These are phyloP conservation scores for Euphorbia celastroides DNA, from an alignment of 441 rosid genomes.

Conservation along the genomic window DNA sequence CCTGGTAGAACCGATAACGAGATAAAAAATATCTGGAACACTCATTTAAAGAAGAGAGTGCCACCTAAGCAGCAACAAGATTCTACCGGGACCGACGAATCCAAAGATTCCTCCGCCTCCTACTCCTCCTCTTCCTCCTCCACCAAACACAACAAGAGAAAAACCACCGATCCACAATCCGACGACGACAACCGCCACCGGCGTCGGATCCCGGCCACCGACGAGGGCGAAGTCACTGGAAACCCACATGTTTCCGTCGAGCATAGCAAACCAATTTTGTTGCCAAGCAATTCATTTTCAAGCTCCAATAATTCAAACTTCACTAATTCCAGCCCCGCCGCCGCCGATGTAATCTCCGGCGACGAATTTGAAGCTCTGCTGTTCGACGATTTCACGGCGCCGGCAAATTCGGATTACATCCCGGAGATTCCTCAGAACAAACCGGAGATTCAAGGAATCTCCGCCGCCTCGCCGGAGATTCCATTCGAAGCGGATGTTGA, in stretches of 20 bases:
- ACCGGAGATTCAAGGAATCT: conserved; percentile 24
- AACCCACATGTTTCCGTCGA: conserved; percentile 13
- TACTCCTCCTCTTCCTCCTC: conserved; percentile 47
- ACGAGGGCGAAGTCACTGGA: conserved; percentile 18
- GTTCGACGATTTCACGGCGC: conserved; percentile 22
- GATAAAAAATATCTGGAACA: conserved; percentile 86
- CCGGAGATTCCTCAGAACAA: conserved; percentile 38
- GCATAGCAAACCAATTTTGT: conserved; percentile 19
- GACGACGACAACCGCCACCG: conserved; percentile 13
- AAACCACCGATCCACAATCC: conserved; percentile 5
- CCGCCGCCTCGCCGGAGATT: conserved; percentile 24
- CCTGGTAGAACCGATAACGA: conserved; percentile 88
- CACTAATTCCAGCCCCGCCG: conserved; percentile 9
- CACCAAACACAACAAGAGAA: background rate
- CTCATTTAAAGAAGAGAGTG: conserved; percentile 71
- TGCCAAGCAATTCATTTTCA: conserved; percentile 28
- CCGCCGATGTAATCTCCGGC: background rate
- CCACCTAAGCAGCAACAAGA: background rate
- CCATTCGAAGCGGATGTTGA: conserved; percentile 58
- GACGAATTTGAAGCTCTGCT: conserved; percentile 23
- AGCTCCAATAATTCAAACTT: conserved; percentile 34
- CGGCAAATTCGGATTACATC: conserved; percentile 8
- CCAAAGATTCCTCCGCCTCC: conserved; percentile 31
- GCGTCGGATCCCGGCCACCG: background rate
- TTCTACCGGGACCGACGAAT: conserved; percentile 8